Conservation (phyloP, 768 basidiomycete species). For the Termitomyces sp. region DNA sequence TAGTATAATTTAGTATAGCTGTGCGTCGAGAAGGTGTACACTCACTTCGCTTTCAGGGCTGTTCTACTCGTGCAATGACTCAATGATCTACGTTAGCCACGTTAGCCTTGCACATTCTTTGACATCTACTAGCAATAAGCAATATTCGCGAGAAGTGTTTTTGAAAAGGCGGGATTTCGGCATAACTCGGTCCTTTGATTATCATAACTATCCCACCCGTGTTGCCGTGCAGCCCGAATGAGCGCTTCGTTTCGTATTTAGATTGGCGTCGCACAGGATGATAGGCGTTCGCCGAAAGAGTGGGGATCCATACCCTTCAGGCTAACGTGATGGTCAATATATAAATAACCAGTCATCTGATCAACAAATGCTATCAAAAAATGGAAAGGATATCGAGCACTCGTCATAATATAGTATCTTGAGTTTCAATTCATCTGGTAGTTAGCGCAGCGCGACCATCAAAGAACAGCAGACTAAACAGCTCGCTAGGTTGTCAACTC, state of each 20-base stretch:
- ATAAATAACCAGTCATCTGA: not conserved
- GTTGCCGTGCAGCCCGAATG: conserved; percentile 1
- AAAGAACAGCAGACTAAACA: no score
- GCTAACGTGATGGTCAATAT: no score
- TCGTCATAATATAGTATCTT: no score
- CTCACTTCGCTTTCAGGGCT: not conserved
- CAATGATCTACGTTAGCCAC: not conserved
- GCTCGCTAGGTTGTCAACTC: no score
- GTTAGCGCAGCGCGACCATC: not conserved
- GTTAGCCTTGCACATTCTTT: not conserved
- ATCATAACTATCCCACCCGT: not conserved
- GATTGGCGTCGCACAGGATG: not conserved
- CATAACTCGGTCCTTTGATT: not conserved
- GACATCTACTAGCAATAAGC: no score
- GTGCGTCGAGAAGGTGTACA: not conserved
- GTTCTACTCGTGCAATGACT: not conserved
- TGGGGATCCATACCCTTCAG: no score
- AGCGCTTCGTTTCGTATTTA: not conserved
- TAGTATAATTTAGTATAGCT: not conserved
- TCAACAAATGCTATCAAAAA: not conserved
- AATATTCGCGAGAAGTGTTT: not conserved
- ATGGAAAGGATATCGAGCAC: no score
- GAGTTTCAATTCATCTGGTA: not conserved
- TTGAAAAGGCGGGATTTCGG: not conserved
- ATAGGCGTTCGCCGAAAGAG: not conserved